Base-by-base conservation (phyloP, 495 filamentous ascomycete genomes). In the Letharia columbiana region DNA sequence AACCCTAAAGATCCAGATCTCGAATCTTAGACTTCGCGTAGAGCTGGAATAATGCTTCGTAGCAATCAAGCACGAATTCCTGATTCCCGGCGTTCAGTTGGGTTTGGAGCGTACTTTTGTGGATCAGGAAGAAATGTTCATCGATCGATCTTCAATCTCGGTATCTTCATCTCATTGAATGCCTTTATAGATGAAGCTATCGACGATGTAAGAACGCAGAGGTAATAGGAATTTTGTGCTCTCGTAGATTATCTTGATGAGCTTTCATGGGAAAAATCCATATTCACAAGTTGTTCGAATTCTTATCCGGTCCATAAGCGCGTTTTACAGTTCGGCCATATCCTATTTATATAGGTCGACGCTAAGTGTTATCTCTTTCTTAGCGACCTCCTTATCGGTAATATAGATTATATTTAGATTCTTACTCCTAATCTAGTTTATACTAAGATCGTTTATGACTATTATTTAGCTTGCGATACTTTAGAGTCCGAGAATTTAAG, bases 241-340 rank as follows among this genome's bases (percentile, higher is more conserved):
- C 2, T 54, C 23, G 42, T 69, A 69, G n/a, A n/a, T n/a, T n/a
- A n/a, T n/a, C n/a, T n/a, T n/a, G n/a, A n/a, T n/a, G n/a, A n/a
- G n/a, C n/a, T n/a, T n/a, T n/a, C n/a, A n/a, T n/a, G n/a, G n/a
- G n/a, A n/a, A n/a, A n/a, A n/a, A n/a, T n/a, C n/a, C n/a, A n/a
- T n/a, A n/a, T n/a, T n/a, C n/a, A n/a, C n/a, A n/a, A n/a, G n/a
- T n/a, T n/a, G n/a, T n/a, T n/a, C n/a, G n/a, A n/a, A n/a, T n/a
- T n/a, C n/a, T n/a, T n/a, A n/a, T n/a, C n/a, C n/a, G n/a, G n/a
- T 69, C 67, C 18, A 69, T 60, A 13, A 69, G 49, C 9, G 18
- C 17, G 50, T 66, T 66, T n/a, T 66, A 15, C 1, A 69, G 13
- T 3, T 52, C 60, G 5, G 7, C 31, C 0, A 69, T 47, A 1